A percentile compares a stretch with the other conserved stretches of the same genome.
These are phyloP conservation scores for Ilex paraguariensis DNA, from an alignment of 305 asterid genomes.

Conservation along the genomic window DNA sequence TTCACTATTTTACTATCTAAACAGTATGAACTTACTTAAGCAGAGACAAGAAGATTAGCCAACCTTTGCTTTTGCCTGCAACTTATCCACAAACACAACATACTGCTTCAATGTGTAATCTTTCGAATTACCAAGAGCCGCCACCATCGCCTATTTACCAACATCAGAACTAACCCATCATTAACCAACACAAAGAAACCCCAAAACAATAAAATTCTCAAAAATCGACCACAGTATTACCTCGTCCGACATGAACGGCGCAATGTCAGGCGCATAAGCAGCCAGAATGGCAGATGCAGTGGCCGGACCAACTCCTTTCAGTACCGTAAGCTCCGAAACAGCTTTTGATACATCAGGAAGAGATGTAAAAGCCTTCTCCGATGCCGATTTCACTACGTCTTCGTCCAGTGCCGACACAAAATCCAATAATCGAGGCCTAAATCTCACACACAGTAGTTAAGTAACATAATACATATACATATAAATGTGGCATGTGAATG, in stretches of 20 bases:
- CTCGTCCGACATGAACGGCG: constrained; percentile 93
- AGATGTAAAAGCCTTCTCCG: constrained; percentile 55
- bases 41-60: constrained; percentile 10
- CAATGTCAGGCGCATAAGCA: constrained; percentile 66
- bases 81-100: constrained; percentile 48
- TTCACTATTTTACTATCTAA: neutral
- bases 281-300: constrained; percentile 90
- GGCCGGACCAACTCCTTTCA: constrained; percentile 92
- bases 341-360: constrained; percentile 64
- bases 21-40: neutral
- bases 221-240: constrained; percentile 17
- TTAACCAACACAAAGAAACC: neutral
- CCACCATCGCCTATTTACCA: constrained; percentile 58
- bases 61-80: constrained; percentile 69
- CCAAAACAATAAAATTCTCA: neutral
- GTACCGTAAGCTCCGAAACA: constrained; percentile 47
- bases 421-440: constrained; percentile 56
- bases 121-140: constrained; percentile 56
- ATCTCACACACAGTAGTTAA: neutral
- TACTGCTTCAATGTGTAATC: constrained; percentile 73
- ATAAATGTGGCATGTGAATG: too few species aligned
- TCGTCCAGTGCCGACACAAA: constrained; percentile 57
- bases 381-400: constrained; percentile 53
- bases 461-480: too few species aligned
- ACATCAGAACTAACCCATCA: constrained; percentile 2